A percentile compares a stretch with the other conserved stretches of the same genome.
Evolutionary conservation across 2,329 filamentous ascomycete genomes (phyloP).

Genomic region (Pestalotiopsis sp.): DNA sequence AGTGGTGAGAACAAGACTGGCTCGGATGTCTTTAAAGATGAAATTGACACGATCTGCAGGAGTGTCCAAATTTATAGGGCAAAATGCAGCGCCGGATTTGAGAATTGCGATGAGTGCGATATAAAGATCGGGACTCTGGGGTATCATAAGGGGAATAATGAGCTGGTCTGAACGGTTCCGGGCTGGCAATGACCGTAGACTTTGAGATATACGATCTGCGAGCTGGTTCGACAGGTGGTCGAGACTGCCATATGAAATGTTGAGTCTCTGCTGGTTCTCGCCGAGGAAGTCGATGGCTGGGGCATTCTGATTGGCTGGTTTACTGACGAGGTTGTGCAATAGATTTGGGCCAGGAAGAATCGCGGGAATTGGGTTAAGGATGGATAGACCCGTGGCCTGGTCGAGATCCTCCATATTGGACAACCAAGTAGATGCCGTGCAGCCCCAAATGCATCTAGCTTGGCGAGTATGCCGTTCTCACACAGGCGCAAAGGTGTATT

Average conservation of each 20-base stretch:
- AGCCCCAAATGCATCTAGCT: constrained; percentile 2
- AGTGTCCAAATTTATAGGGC: constrained; percentile 77
- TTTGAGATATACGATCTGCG: constrained; percentile 49
- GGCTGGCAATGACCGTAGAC: constrained; percentile 24
- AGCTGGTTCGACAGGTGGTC: constrained; percentile 59
- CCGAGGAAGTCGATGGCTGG: constrained; percentile 13
- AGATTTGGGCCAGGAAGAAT: constrained; percentile 45
- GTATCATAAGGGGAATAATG: constrained; percentile 75
- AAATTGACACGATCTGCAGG: constrained; percentile 78
- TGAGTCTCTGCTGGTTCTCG: constrained; percentile 28
- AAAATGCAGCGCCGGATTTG: constrained; percentile 83
- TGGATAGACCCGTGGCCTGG: constrained; percentile 34
- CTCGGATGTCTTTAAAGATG: constrained; percentile 76
- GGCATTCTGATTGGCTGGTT: not conserved
- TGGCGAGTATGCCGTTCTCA: not conserved
- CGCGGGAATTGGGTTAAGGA: constrained; percentile 46
- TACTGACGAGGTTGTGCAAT: constrained; percentile 36
- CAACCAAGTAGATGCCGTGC: not conserved
- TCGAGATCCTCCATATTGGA: not conserved
- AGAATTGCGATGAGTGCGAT: constrained; percentile 75
- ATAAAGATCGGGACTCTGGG: constrained; percentile 78
- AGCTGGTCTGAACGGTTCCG: constrained; percentile 30
- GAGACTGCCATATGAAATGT: constrained; percentile 64
- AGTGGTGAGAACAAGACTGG: constrained; percentile 68
- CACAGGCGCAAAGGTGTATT: not conserved